Evolutionary conservation across 257 asterid species (phyloP).

Genomic region (Forsythia viridissima): DNA sequence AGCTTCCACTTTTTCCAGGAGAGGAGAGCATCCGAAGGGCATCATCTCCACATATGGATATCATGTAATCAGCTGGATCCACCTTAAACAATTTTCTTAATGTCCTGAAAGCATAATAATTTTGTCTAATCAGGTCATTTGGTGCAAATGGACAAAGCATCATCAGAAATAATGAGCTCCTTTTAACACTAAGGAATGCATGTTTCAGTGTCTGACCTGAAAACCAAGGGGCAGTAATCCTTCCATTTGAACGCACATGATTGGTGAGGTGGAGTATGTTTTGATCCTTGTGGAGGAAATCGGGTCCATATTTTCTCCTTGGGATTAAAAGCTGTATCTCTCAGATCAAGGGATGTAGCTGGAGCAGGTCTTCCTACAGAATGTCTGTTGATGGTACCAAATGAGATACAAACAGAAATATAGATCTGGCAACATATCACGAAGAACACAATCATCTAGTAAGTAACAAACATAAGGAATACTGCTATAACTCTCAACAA

Average conservation of each 20-base stretch:
- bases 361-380: constrained; percentile 88
- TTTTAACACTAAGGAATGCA: neutral
- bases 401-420: neutral
- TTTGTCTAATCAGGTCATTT: neutral
- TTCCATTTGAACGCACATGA: constrained; percentile 91
- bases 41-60: constrained; percentile 34
- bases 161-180: neutral
- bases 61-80: constrained; percentile 38
- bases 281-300: constrained; percentile 87
- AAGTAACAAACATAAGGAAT: neutral
- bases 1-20: constrained; percentile 42
- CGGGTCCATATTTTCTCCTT: constrained; percentile 79
- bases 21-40: constrained; percentile 37
- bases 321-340: constrained; percentile 66
- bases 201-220: constrained; percentile 63
- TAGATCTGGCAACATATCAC: neutral
- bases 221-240: constrained; percentile 88
- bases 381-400: constrained; percentile 55
- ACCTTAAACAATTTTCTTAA: constrained; percentile 29
- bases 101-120: neutral
- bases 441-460: neutral
- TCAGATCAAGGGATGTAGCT: constrained; percentile 63
- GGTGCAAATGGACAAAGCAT: neutral
- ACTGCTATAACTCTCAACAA: neutral
- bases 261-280: constrained; percentile 90